Conservation (phyloP, 1,139 yeast species). For the Scheffersomyces segobiensis region DNA sequence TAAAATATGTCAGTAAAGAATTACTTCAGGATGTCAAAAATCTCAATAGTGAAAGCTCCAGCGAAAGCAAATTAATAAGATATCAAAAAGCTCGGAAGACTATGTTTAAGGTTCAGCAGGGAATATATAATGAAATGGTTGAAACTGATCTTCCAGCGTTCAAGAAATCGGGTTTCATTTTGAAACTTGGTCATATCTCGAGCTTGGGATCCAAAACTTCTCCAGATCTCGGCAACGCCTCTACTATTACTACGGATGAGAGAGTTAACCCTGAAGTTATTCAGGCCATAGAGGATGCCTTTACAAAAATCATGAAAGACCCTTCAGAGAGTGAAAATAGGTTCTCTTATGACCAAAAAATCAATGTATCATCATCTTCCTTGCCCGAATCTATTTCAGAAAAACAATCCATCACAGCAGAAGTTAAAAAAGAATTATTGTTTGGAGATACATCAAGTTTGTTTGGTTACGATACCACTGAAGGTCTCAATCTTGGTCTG, state of each 20-base stretch:
- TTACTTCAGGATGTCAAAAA: background rate
- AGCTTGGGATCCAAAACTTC: constrained; percentile 3
- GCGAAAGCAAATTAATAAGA: background rate
- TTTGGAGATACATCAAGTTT: constrained; percentile 37
- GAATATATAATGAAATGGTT: constrained; percentile 49
- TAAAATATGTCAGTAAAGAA: background rate
- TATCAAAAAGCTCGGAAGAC: constrained; percentile 55
- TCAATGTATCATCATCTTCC: background rate
- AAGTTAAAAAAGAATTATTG: constrained; percentile 29
- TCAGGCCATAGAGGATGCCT: constrained; percentile 70
- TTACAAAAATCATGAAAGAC: constrained; percentile 57
- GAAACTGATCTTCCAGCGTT: constrained; percentile 56
- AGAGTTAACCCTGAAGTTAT: constrained; percentile 47
- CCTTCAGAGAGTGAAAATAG: constrained; percentile 2
- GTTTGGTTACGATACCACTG: constrained; percentile 22
- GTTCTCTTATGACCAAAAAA: background rate
- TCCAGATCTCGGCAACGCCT: constrained; percentile 2
- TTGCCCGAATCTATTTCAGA: constrained; percentile 1
- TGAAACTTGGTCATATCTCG: constrained; percentile 34
- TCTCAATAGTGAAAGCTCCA: background rate
- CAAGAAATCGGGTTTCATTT: constrained; percentile 37
- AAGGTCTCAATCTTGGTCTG: constrained; percentile 1
- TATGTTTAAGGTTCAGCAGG: constrained; percentile 56
- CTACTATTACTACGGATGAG: constrained; percentile 13
- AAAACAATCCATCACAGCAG: constrained; percentile 13